Evolutionary conservation across 805 yeast genomes (phyloP), one percentile per base, ranked within the genome.

Genomic region (Kodamaea kaohsiungensis): DNA sequence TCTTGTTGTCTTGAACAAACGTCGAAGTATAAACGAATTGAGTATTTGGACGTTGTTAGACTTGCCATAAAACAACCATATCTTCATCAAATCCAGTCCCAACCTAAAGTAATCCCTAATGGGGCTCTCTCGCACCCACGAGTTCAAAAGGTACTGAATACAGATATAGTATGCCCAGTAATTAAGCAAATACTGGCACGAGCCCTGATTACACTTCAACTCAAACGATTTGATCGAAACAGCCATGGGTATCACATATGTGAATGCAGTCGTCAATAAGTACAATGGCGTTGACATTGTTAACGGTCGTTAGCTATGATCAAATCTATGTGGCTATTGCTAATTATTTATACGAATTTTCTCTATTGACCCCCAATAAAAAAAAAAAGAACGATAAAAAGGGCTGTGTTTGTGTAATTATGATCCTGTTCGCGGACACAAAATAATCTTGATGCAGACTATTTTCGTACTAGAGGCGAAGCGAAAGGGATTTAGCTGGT

Each of bases 151-250:
- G 25, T 35, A 48, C 27, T 48, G 52, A 9, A 54, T n/a, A 1
- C 53, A 50, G 22, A 53, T 38, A 46, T 53, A 59, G 52, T 59
- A 59, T n/a, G 55, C n/a, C 61, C 61, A 59, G 47, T 59, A 59
- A 54, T 59, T 59, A 38, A 59, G 40, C 38, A 59, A 50, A 16
- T 56, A 59, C 48, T 48, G 48, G 52, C 37, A 51, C 13, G 61
- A 52, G 33, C 43, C 18, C 50, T 52, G 3, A 46, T 43, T 19
- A 48, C 42, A 46, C n/a, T 39, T 37, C n/a, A 37, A 17, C 17
- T 49, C 52, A 37, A 58, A 49, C 27, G 57, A 43, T 35, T 54
- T 56, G 43, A 56, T 22, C 5, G 61, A 49, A 9, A 58, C 53
- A 27, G 52, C 59, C 48, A 58, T 33, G 7, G 61, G 61, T 1